Evolutionary conservation across 23 red algal genomes (phyloP).

Genomic region (Rhodosorus marinus): DNA sequence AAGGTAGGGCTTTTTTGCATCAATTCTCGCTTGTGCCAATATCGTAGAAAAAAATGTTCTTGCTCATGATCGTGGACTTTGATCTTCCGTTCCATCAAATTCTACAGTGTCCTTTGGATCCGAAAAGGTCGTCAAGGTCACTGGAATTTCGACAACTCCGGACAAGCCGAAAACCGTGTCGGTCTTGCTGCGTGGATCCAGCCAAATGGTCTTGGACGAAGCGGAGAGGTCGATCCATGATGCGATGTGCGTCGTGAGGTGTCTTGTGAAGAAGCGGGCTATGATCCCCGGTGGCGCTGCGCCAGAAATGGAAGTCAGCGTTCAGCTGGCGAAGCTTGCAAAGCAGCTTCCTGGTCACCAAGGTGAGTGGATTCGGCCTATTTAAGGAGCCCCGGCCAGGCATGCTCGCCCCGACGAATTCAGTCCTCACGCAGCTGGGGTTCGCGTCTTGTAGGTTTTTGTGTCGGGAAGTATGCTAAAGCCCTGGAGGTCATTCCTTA

Average conservation of each 20-base stretch:
- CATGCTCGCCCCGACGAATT: too few species aligned
- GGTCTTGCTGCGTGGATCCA: conserved; percentile 77
- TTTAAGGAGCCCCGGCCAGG: too few species aligned
- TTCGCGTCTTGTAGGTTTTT: too few species aligned
- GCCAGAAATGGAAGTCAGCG: conserved; percentile 70
- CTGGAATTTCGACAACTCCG: conserved; percentile 13
- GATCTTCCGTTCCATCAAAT: background rate
- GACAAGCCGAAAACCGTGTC: conserved; percentile 53
- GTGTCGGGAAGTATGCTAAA: conserved; percentile 61
- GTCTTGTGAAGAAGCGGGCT: conserved; percentile 66
- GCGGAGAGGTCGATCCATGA: conserved; percentile 95
- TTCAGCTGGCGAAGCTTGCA: conserved; percentile 40
- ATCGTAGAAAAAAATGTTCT: background rate
- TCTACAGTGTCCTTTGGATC: too few species aligned
- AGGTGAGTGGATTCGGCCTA: too few species aligned
- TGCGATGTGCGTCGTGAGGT: conserved; percentile 85
- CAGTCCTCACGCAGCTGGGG: too few species aligned
- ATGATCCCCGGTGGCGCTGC: conserved; percentile 80
- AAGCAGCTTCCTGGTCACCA: conserved; percentile 47
- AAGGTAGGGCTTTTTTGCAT: conserved; percentile 17
- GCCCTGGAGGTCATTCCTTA: conserved; percentile 69
- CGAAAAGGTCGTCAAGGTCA: conserved; percentile 68
- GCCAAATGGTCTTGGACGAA: conserved; percentile 78
- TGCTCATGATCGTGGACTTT: background rate
- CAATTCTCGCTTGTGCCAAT: too few species aligned